phyloP scores from a whole-genome alignment of 768 basidiomycete species.

The Hygrophorus russula region DNA sequence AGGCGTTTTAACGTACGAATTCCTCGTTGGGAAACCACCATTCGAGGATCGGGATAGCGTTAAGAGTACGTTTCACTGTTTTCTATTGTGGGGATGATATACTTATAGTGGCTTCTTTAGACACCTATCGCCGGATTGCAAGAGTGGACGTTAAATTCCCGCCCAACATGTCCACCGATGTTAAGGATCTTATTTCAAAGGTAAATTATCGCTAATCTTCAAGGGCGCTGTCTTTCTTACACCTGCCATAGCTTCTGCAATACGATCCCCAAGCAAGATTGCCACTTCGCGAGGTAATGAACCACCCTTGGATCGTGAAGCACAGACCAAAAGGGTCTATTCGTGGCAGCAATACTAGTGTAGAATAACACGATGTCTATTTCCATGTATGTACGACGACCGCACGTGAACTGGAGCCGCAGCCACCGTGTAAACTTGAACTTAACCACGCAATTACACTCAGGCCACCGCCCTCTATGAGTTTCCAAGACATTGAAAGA shows the following conservation, averaged over 20 bases:
- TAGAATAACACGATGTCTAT: no score
- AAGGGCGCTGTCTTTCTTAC: constrained; percentile 5
- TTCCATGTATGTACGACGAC: no score
- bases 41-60: constrained; percentile 82
- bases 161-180: constrained; percentile 45
- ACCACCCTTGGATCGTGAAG: constrained; percentile 81
- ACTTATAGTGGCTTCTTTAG: constrained; percentile 23
- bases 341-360: no score
- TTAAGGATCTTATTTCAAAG: constrained; percentile 50
- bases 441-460: no score
- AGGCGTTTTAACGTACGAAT: constrained; percentile 94
- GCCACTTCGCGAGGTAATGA: constrained; percentile 59
- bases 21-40: constrained; percentile 65
- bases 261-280: constrained; percentile 72
- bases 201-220: constrained; percentile 24
- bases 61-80: constrained; percentile 39
- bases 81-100: neutral
- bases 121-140: constrained; percentile 84
- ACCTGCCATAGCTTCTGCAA: constrained; percentile 58
- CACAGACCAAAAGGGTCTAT: constrained; percentile 38
- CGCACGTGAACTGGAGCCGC: no score
- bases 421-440: no score
- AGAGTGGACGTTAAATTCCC: constrained; percentile 75
- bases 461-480: constrained; percentile 21
- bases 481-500: constrained; percentile 47